These are phyloP conservation scores for Trametes pubescens DNA, from an alignment of 1,284 basidiomycete species.

Conservation along the genomic window DNA sequence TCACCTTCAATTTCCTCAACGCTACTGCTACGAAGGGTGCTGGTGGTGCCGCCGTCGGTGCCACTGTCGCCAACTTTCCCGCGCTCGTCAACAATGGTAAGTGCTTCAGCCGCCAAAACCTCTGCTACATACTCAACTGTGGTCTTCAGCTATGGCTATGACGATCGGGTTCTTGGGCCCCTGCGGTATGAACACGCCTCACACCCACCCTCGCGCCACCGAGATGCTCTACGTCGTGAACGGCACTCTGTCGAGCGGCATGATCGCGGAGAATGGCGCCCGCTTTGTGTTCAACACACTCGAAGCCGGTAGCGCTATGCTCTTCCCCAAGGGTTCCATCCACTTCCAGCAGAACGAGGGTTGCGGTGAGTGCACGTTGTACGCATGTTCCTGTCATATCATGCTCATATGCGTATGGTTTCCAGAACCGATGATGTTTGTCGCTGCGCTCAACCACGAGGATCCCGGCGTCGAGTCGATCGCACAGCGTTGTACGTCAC, in stretches of 20 bases:
- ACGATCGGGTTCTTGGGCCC: constrained; percentile 41
- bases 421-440: constrained; percentile 19
- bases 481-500: constrained; percentile 44
- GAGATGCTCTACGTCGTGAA: constrained; percentile 48
- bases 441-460: constrained; percentile 45
- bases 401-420: background rate
- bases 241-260: constrained; percentile 44
- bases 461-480: constrained; percentile 44
- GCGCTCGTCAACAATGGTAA: constrained; percentile 38
- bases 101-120: background rate
- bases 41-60: constrained; percentile 38
- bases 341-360: constrained; percentile 47
- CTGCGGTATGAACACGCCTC: constrained; percentile 50
- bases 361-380: constrained; percentile 35
- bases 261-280: constrained; percentile 46
- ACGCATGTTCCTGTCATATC: no score
- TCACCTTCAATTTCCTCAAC: constrained; percentile 43
- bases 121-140: background rate
- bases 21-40: constrained; percentile 32
- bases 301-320: constrained; percentile 42
- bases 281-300: constrained; percentile 46
- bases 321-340: constrained; percentile 47
- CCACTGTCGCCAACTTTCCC: constrained; percentile 41
- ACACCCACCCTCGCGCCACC: constrained; percentile 48
- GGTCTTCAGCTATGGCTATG: constrained; percentile 36